These are phyloP conservation scores for Neonothopanus nambi DNA, from an alignment of 1,284 basidiomycete species.

Conservation along the genomic window DNA sequence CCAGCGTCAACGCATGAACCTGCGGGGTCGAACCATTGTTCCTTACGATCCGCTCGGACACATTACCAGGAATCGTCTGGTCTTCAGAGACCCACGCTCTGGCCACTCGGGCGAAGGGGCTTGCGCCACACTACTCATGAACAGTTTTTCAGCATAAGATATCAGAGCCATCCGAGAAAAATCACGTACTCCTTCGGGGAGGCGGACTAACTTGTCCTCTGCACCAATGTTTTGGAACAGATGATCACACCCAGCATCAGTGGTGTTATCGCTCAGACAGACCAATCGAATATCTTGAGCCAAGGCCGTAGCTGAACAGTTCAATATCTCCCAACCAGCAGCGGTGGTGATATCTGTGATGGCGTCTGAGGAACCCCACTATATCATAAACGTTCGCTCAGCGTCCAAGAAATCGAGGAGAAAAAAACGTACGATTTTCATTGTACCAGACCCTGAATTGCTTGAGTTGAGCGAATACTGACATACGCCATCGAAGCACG, in stretches of 20 bases:
- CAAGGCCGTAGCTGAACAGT: constrained; percentile 18
- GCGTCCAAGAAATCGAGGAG: not conserved
- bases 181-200: constrained; percentile 22
- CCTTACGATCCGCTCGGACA: constrained; percentile 25
- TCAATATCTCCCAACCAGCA: constrained; percentile 24
- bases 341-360: constrained; percentile 24
- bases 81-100: constrained; percentile 30
- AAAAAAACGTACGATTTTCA: constrained; percentile 21
- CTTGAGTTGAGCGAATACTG: constrained; percentile 19
- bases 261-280: constrained; percentile 18
- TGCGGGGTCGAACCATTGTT: constrained; percentile 25
- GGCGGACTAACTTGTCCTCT: constrained; percentile 22
- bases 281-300: constrained; percentile 23
- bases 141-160: not conserved
- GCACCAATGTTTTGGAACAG: constrained; percentile 18
- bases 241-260: constrained; percentile 14
- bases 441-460: constrained; percentile 15
- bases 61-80: constrained; percentile 32
- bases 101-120: constrained; percentile 42
- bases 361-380: constrained; percentile 22
- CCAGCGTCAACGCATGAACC: constrained; percentile 35
- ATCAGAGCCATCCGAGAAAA: not conserved
- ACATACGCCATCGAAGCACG: constrained; percentile 24
- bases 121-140: constrained; percentile 34
- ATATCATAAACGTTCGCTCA: not conserved